Percentiles rank a stretch among this genome's conserved stretches.
These are phyloP conservation scores for Phalaenopsis equestris DNA, from an alignment of 106 monocot species.

Conservation along the genomic window DNA sequence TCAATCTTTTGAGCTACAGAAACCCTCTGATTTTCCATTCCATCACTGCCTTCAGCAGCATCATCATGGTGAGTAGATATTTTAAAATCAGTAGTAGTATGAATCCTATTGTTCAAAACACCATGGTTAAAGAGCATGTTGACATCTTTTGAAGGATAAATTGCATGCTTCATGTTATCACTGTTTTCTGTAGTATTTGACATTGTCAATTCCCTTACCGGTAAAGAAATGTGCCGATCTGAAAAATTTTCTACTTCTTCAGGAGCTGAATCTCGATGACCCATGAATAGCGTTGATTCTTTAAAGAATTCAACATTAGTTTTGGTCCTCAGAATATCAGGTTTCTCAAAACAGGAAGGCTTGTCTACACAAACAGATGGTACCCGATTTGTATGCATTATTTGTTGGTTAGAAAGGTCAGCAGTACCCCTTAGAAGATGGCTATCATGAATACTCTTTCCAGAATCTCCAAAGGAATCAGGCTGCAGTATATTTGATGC, in stretches of 20 bases:
- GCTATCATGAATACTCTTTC: constrained; percentile 12
- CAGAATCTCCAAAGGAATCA: constrained; percentile 12
- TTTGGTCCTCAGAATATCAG: constrained; percentile 10
- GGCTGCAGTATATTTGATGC: constrained; percentile 12
- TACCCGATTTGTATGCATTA: constrained; percentile 22
- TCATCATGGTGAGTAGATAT: constrained; percentile 12
- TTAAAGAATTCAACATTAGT: constrained; percentile 20
- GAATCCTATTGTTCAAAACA: constrained; percentile 19
- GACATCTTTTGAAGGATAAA: constrained; percentile 24
- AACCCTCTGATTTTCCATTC: constrained; percentile 22
- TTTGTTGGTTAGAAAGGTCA: constrained; percentile 25
- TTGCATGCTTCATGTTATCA: constrained; percentile 19
- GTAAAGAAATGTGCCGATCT: constrained; percentile 17
- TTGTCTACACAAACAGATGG: constrained; percentile 22
- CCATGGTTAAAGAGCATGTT: constrained; percentile 19
- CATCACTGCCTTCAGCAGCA: constrained; percentile 28
- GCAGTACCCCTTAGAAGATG: constrained; percentile 10
- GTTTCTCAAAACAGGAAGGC: constrained; percentile 12
- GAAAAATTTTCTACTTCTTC: constrained; percentile 12
- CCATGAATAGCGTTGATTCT: constrained; percentile 14
- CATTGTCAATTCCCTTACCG: constrained; percentile 21
- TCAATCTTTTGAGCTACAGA: constrained; percentile 36
- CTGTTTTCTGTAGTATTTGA: constrained; percentile 19
- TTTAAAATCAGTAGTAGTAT: constrained; percentile 16
- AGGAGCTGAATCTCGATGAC: constrained; percentile 15